phyloP scores from a whole-genome alignment of 495 filamentous ascomycete species.

The Elaphomyces granulatus region DNA sequence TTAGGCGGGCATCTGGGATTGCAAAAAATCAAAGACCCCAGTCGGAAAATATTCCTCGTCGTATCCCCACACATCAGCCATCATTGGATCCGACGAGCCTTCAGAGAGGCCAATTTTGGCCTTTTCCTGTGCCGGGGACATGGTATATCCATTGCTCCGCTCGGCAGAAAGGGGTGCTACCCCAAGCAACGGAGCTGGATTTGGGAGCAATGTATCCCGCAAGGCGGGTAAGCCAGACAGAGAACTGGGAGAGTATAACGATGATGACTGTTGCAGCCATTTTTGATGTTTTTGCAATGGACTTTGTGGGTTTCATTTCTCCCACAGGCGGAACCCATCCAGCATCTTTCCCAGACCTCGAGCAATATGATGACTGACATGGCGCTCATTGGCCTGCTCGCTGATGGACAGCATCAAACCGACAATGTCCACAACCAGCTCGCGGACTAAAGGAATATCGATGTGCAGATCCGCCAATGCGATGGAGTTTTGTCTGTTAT shows the following conservation, averaged over 20 bases:
- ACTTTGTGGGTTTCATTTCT: conserved; percentile 21
- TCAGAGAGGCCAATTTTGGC: conserved; percentile 26
- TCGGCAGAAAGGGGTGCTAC: conserved; percentile 33
- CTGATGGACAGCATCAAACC: conserved; percentile 36
- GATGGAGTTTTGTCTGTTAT: conserved; percentile 29
- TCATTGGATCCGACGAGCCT: conserved; percentile 33
- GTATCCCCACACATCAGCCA: conserved; percentile 35
- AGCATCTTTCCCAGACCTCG: conserved; percentile 39
- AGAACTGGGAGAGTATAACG: conserved; percentile 28
- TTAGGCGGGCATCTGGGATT: conserved; percentile 34
- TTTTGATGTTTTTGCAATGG: conserved; percentile 9
- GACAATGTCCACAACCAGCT: conserved; percentile 30
- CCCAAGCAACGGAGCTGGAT: conserved; percentile 28
- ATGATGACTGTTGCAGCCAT: conserved; percentile 15
- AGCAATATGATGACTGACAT: conserved; percentile 40
- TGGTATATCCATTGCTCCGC: conserved; percentile 26
- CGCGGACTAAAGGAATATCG: conserved; percentile 29
- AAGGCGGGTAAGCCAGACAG: conserved; percentile 16
- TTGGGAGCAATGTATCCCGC: conserved; percentile 27
- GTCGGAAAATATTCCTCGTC: conserved; percentile 37
- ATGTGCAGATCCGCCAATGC: conserved; percentile 29
- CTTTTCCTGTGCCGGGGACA: conserved; percentile 16
- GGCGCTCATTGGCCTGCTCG: conserved; percentile 35
- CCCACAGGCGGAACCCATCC: conserved; percentile 34
- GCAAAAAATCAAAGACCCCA: conserved; percentile 36